Conservation (phyloP, 1,284 basidiomycete genomes). For the Malassezia caprae region DNA sequence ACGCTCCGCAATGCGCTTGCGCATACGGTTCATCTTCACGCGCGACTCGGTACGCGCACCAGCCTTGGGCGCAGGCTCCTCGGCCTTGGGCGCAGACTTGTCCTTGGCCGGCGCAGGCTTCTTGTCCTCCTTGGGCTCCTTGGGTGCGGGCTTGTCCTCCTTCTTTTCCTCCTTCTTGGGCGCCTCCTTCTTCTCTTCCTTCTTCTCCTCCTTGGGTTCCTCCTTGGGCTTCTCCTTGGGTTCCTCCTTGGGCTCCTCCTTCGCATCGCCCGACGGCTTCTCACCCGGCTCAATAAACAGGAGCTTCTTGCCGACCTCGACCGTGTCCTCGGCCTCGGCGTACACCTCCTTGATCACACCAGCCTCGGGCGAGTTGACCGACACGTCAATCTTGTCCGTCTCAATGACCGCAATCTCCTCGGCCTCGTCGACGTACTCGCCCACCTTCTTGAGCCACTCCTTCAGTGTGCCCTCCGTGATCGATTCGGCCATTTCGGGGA, state of each 20-base stretch:
- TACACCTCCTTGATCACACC: slow-evolving; percentile 80
- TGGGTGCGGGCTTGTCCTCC: slow-evolving; percentile 47
- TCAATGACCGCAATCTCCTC: slow-evolving; percentile 97
- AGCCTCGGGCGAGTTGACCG: slow-evolving; percentile 82
- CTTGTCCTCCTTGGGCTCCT: slow-evolving; percentile 49
- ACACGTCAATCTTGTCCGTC: slow-evolving; percentile 98
- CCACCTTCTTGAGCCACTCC: slow-evolving; percentile 86
- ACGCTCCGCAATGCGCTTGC: slow-evolving; percentile 87
- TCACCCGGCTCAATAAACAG: slow-evolving; percentile 77
- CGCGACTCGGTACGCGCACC: slow-evolving; percentile 68
- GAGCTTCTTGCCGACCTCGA: slow-evolving; percentile 86
- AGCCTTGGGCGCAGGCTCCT: slow-evolving; percentile 23
- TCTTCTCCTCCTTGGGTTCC: slow-evolving; percentile 51
- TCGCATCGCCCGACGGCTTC: slow-evolving; percentile 44
- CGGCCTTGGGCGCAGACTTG: slow-evolving; percentile 18
- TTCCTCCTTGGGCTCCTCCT: slow-evolving; percentile 50
- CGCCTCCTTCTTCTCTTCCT: slow-evolving; percentile 31
- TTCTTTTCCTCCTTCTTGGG: slow-evolving; percentile 47
- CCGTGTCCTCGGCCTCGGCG: slow-evolving; percentile 84
- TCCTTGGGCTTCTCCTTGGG: slow-evolving; percentile 35
- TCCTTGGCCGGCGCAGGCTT: slow-evolving; percentile 16
- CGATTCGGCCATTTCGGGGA: slow-evolving; percentile 97
- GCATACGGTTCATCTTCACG: slow-evolving; percentile 63
- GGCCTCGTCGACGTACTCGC: slow-evolving; percentile 78
- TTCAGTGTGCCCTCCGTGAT: slow-evolving; percentile 96